Evolutionary conservation across 352 stramenopile genomes (phyloP).

Genomic region (Pythium scleroteichum): DNA sequence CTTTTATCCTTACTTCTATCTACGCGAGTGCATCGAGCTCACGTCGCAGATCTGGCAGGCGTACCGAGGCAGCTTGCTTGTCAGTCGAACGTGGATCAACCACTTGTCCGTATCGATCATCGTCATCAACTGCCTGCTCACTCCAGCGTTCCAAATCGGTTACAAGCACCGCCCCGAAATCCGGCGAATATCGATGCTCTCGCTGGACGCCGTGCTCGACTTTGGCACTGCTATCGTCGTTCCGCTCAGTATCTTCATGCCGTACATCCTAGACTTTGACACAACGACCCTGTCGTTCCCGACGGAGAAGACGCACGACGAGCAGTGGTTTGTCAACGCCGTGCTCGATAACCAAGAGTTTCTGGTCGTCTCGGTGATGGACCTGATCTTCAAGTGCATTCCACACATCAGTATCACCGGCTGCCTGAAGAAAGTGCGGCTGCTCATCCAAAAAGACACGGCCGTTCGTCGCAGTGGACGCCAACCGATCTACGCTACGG

Average conservation of each 20-base stretch:
- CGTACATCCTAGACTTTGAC: slow-evolving; percentile 37
- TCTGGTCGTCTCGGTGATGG: slow-evolving; percentile 25
- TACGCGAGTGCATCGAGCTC: slow-evolving; percentile 26
- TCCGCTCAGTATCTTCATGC: slow-evolving; percentile 38
- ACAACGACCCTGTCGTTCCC: slow-evolving; percentile 32
- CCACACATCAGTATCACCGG: slow-evolving; percentile 28
- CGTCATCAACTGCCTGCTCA: slow-evolving; percentile 33
- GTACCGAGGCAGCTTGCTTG: slow-evolving; percentile 19
- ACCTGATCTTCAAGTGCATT: slow-evolving; percentile 29
- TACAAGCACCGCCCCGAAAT: slow-evolving; percentile 18
- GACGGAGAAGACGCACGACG: slow-evolving; percentile 35
- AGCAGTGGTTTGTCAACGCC: slow-evolving; percentile 39
- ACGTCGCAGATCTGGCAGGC: slow-evolving; percentile 26
- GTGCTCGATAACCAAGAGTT: slow-evolving; percentile 49
- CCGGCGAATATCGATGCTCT: slow-evolving; percentile 30
- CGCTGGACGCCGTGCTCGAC: slow-evolving; percentile 32
- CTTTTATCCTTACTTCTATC: slow-evolving; percentile 26
- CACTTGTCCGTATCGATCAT: slow-evolving; percentile 29
- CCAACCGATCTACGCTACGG: slow-evolving; percentile 1
- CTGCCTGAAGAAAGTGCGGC: slow-evolving; percentile 26
- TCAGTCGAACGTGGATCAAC: slow-evolving; percentile 32
- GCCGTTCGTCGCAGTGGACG: not conserved
- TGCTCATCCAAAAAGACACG: slow-evolving; percentile 23
- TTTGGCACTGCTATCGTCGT: slow-evolving; percentile 31
- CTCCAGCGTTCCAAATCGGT: slow-evolving; percentile 26